Percentiles rank a stretch among this genome's conserved stretches.
phyloP scores from a whole-genome alignment of 2,329 filamentous ascomycete species.

The Cytospora piceicola region DNA sequence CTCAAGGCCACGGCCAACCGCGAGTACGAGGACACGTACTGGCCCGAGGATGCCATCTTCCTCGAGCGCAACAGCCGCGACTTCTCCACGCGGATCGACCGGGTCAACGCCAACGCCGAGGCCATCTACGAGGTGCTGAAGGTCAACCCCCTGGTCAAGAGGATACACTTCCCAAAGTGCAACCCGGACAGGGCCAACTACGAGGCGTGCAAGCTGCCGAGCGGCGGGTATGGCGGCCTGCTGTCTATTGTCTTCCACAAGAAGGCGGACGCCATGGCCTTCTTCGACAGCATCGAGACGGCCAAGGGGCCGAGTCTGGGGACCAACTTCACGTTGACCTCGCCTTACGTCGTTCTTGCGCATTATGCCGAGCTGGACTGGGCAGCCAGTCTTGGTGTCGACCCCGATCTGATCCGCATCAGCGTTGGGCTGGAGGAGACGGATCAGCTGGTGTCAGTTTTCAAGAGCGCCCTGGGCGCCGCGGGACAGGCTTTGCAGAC shows the following conservation, averaged over 20 bases:
- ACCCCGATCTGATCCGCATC: constrained; percentile 78
- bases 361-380: constrained; percentile 94
- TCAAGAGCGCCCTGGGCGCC: constrained; percentile 71
- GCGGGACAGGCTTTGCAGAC: constrained; percentile 41
- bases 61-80: constrained; percentile 96
- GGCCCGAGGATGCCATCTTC: constrained; percentile 92
- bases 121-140: constrained; percentile 75
- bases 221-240: constrained; percentile 86
- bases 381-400: constrained; percentile 81
- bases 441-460: constrained; percentile 63
- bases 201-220: constrained; percentile 73
- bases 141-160: constrained; percentile 66
- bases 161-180: constrained; percentile 85
- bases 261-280: constrained; percentile 71
- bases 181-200: constrained; percentile 72
- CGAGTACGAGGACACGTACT: constrained; percentile 87
- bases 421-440: constrained; percentile 89
- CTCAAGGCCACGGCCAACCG: constrained; percentile 69
- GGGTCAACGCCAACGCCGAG: constrained; percentile 86
- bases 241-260: constrained; percentile 81
- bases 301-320: constrained; percentile 93
- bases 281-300: constrained; percentile 85
- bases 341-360: constrained; percentile 87
- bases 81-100: constrained; percentile 79
- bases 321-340: constrained; percentile 93